Evolutionary conservation across 23 red algal genomes (phyloP).

Genomic region (Gracilaria vermiculophylla): DNA sequence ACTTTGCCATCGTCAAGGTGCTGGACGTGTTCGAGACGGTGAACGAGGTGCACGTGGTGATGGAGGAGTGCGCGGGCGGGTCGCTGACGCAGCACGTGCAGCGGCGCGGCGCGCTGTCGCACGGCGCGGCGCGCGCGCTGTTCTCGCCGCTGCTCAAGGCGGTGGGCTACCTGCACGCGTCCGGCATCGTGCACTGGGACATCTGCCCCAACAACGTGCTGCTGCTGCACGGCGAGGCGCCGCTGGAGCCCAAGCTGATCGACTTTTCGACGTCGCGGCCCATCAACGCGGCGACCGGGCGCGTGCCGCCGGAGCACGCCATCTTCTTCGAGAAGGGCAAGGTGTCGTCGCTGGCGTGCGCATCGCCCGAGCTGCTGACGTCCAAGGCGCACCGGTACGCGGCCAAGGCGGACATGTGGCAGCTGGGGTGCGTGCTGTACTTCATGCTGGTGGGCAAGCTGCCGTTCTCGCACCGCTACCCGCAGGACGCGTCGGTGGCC

Average conservation of each 20-base stretch:
- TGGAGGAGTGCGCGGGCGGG: conserved; percentile 49
- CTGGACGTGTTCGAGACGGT: conserved; percentile 52
- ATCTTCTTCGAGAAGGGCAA: conserved; percentile 57
- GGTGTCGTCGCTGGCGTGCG: conserved; percentile 22
- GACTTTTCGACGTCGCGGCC: conserved; percentile 47
- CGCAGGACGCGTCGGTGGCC: conserved; percentile 23
- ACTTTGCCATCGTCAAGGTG: conserved; percentile 48
- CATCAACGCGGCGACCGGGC: conserved; percentile 46
- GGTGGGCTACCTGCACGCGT: conserved; percentile 50
- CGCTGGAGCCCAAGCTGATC: conserved; percentile 43
- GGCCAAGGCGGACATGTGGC: conserved; percentile 57
- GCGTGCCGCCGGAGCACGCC: conserved; percentile 41
- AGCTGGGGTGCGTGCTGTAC: conserved; percentile 46
- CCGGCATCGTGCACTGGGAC: conserved; percentile 51
- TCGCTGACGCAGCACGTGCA: conserved; percentile 31
- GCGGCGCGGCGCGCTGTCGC: neutral
- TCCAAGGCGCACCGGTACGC: conserved; percentile 56
- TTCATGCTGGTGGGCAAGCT: conserved; percentile 43
- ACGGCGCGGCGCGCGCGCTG: neutral
- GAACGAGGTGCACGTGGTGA: conserved; percentile 54
- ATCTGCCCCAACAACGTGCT: conserved; percentile 47
- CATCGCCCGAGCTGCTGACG: conserved; percentile 48
- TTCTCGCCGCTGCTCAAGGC: conserved; percentile 44
- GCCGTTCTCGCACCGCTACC: conserved; percentile 33
- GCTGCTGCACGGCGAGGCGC: neutral